A percentile compares a stretch with the other conserved stretches of the same genome.
These are phyloP conservation scores for Bacterosira constricta DNA, from an alignment of 108 stramenopile species.

Conservation along the genomic window DNA sequence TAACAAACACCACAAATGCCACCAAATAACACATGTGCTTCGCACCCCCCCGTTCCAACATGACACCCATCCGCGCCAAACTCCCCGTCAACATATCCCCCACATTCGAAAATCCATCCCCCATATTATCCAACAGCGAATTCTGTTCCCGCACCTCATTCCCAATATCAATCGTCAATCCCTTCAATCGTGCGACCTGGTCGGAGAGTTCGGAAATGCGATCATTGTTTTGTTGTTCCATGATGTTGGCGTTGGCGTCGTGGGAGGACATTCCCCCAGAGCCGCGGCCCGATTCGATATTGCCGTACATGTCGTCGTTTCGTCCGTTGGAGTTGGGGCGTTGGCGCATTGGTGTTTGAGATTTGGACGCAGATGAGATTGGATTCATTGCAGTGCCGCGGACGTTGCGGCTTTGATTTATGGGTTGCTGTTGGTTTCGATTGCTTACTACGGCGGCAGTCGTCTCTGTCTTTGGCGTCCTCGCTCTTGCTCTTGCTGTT, in stretches of 20 bases:
- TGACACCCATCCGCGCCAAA: conserved; percentile 80
- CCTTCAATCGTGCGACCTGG: conserved; percentile 85
- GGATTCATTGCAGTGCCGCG: not conserved
- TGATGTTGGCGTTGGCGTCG: conserved; percentile 79
- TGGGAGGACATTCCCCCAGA: conserved; percentile 48
- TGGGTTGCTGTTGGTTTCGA: not conserved
- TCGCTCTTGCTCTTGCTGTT: too few relatives aligned
- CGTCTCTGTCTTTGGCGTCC: too few relatives aligned
- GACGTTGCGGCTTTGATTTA: not conserved
- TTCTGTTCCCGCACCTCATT: conserved; percentile 91
- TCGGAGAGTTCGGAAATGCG: conserved; percentile 82
- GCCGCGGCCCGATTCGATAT: conserved; percentile 73
- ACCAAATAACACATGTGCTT: conserved; percentile 93
- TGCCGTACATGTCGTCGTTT: conserved; percentile 58
- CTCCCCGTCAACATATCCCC: conserved; percentile 73
- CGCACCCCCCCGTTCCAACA: conserved; percentile 79
- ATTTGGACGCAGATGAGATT: too few relatives aligned
- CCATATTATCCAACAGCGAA: conserved; percentile 84
- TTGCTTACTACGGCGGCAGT: too few relatives aligned
- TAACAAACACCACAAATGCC: conserved; percentile 79
- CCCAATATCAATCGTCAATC: conserved; percentile 87
- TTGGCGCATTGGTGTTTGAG: conserved; percentile 56
- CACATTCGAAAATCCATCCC: conserved; percentile 76
- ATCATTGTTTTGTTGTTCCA: conserved; percentile 90
- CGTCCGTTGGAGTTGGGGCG: conserved; percentile 40